A percentile compares a stretch with the other conserved stretches of the same genome.
These are phyloP conservation scores for Fusarium humuli DNA, from an alignment of 2,329 filamentous ascomycete species.

Conservation along the genomic window DNA sequence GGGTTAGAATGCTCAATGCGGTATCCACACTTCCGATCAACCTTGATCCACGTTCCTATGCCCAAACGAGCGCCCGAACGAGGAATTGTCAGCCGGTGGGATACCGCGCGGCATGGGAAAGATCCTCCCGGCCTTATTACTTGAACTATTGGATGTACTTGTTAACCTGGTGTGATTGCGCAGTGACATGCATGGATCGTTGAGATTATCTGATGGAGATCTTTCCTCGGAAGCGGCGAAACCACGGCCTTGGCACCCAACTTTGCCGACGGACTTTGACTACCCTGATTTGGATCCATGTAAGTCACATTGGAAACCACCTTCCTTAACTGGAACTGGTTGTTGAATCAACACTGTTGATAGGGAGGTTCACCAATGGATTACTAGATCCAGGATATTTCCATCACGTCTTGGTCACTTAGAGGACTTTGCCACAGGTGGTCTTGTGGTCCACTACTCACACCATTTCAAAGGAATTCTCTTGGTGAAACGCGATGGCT, in stretches of 20 bases:
- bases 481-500: background rate
- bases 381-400: background rate
- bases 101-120: conserved; percentile 14
- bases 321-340: background rate
- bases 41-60: background rate
- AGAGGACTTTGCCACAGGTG: background rate
- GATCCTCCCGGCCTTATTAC: background rate
- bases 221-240: background rate
- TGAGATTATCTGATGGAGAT: background rate
- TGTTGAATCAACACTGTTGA: background rate
- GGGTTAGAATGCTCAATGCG: background rate
- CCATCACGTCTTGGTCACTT: background rate
- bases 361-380: background rate
- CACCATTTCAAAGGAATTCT: background rate
- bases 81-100: background rate
- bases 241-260: background rate
- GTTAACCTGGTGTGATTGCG: background rate
- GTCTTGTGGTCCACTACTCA: background rate
- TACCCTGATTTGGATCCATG: background rate
- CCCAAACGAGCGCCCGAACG: background rate
- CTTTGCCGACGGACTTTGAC: background rate
- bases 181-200: background rate
- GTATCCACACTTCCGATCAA: background rate
- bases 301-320: background rate
- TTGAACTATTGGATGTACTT: rapidly evolving